Base-by-base conservation (phyloP, 805 yeast species). In the Teunomyces stri region DNA sequence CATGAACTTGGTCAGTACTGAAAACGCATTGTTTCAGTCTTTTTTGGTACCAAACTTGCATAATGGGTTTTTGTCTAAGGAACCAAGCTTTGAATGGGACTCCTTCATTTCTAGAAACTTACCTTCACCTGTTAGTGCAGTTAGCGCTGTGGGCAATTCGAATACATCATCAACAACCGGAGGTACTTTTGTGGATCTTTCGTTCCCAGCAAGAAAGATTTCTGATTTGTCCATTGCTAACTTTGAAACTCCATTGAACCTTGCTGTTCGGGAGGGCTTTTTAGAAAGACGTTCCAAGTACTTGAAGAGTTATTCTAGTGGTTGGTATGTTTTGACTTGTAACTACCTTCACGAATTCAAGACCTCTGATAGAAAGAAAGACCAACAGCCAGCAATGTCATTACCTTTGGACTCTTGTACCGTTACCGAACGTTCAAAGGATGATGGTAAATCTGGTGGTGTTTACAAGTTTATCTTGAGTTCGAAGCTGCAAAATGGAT, bases 211-310 rank as follows among this genome's bases (percentile, higher is more conserved):
- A 2, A 58, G 78, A 42, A 67, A 63, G 43, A 46, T 68, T 28
- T 50, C 60, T 41, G 87, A 84, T 49, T 77, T 90, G 43, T 61
- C 63, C 7, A 91, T 89, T 60, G 82, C 82, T 27, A 76, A 84
- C 59, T 87, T 81, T 60, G 76, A 77, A 57, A 87, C 89, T 46
- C 81, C 89, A 10, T 71, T 89, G 52, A 80, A 91, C 11, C 70
- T 65, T 7, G 60, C 73, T 2, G 76, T 91, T 33, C 80, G 89
- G 45, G 80, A 89, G 10, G 97, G 97, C 2, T 80, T 75, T 53
- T 74, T 92, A 52, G 98, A 94, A 65, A 80, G 97, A 65, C 79
- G 96, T 58, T 88, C 97, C 5, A 92, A 92, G 73, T 91, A 82
- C 64, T 74, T 94, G 54, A 91, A 91, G 71, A 85, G 92, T n/a